A percentile compares a stretch with the other conserved stretches of the same genome.
These are phyloP conservation scores for Plantago ovata DNA, from an alignment of 257 asterid species.

Conservation along the genomic window DNA sequence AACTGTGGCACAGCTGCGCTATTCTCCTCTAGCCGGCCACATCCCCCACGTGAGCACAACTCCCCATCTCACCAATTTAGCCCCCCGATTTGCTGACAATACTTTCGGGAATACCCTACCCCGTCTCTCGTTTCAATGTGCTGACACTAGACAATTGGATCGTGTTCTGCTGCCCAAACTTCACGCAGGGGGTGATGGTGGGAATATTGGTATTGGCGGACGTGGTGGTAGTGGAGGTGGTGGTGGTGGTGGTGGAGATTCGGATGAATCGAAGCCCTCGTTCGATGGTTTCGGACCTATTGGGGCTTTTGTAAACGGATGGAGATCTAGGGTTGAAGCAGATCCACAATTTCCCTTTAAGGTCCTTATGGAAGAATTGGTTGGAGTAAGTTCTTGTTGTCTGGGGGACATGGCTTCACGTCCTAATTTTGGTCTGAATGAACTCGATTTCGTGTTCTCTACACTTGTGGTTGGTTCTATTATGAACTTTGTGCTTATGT, in stretches of 20 bases:
- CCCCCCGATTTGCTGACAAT: slow-evolving; percentile 10
- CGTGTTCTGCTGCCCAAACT: not conserved
- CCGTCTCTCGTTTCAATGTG: not conserved
- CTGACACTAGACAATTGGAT: not conserved
- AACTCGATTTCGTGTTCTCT: slow-evolving; percentile 87
- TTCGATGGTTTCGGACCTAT: slow-evolving; percentile 58
- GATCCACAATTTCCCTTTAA: slow-evolving; percentile 92
- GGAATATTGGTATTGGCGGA: slow-evolving; percentile 22
- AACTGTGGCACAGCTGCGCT: slow-evolving; percentile 6
- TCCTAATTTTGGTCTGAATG: slow-evolving; percentile 91
- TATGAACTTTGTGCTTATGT: slow-evolving; percentile 79
- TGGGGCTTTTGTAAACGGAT: slow-evolving; percentile 70
- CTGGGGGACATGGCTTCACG: slow-evolving; percentile 94
- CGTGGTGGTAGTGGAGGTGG: slow-evolving; percentile 24
- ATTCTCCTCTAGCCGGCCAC: slow-evolving; percentile 5
- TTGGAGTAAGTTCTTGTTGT: slow-evolving; percentile 77
- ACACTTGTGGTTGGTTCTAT: slow-evolving; percentile 84
- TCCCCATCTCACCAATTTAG: not conserved
- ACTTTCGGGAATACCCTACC: not conserved
- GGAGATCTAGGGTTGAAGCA: slow-evolving; percentile 90
- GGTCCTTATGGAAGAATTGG: slow-evolving; percentile 90
- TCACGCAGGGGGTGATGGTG: slow-evolving; percentile 13
- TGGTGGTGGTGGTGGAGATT: slow-evolving; percentile 42
- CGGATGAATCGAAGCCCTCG: slow-evolving; percentile 39
- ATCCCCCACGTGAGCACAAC: not conserved